phyloP scores from a whole-genome alignment of 1,284 basidiomycete species.

The Fomes fomentarius region DNA sequence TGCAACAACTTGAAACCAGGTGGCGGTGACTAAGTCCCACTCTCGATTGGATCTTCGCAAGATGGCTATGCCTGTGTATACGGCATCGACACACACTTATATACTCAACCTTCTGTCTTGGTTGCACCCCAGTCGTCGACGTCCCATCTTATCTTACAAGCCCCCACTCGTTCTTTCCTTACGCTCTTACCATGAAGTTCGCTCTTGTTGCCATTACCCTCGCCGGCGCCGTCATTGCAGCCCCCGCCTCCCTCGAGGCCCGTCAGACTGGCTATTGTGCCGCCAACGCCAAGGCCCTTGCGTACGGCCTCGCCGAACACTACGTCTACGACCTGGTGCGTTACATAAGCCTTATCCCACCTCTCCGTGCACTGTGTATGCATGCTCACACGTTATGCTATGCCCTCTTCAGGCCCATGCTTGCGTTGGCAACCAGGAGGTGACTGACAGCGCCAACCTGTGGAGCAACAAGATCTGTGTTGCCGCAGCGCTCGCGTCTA shows the following conservation, averaged over 20 bases:
- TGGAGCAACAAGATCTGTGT: constrained; percentile 3
- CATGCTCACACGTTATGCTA: no score
- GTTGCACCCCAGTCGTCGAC: no score
- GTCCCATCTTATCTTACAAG: not conserved
- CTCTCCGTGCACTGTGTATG: no score
- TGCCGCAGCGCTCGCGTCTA: not conserved
- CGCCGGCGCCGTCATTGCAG: not conserved
- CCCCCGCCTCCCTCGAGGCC: not conserved
- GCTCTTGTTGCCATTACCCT: not conserved
- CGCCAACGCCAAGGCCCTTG: not conserved
- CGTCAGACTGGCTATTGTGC: not conserved
- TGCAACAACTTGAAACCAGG: no score
- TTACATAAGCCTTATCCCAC: no score
- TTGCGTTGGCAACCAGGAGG: not conserved
- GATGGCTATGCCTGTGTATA: no score
- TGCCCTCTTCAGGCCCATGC: not conserved
- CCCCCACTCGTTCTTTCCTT: not conserved
- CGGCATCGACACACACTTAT: no score
- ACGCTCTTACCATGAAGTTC: not conserved
- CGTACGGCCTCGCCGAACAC: not conserved
- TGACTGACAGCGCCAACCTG: not conserved
- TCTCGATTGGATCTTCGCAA: no score
- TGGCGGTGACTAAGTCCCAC: no score
- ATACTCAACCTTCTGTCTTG: no score
- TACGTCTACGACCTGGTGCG: not conserved